phyloP scores from a whole-genome alignment of 768 basidiomycete genomes.

The Dacryopinax primogenitus region DNA sequence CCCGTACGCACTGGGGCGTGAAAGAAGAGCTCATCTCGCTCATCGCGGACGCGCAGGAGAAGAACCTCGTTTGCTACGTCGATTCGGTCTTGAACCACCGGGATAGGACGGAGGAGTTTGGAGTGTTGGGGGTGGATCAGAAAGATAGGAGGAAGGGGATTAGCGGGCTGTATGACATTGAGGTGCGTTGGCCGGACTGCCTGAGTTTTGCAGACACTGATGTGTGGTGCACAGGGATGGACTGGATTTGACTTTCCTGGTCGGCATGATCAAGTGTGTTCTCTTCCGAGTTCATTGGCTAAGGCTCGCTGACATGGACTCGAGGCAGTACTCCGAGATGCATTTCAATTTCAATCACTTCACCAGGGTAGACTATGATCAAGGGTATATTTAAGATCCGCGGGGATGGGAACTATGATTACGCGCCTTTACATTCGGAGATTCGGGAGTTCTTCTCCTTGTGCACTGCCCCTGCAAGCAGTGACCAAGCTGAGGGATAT shows the following conservation, averaged over 20 bases:
- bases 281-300: neutral
- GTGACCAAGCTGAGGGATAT: too few species aligned
- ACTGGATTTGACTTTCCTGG: conserved; percentile 79
- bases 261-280: conserved; percentile 40
- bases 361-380: conserved; percentile 76
- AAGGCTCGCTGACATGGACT: neutral
- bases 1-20: conserved; percentile 75
- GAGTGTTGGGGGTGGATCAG: conserved; percentile 56
- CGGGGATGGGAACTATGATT: conserved; percentile 64
- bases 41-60: conserved; percentile 50
- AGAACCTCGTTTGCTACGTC: conserved; percentile 62
- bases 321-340: conserved; percentile 45
- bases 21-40: conserved; percentile 64
- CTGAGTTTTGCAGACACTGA: neutral
- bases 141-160: conserved; percentile 50
- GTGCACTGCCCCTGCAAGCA: too few species aligned
- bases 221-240: conserved; percentile 46
- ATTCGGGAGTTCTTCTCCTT: too few species aligned
- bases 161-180: conserved; percentile 50
- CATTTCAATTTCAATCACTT: conserved; percentile 71
- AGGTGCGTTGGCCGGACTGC: conserved; percentile 33
- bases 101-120: conserved; percentile 65
- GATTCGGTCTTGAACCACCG: conserved; percentile 88
- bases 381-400: conserved; percentile 62
- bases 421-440: conserved; percentile 61